Evolutionary conservation across 1,284 basidiomycete species (phyloP).

Genomic region (Laetiporus sulphureus): DNA sequence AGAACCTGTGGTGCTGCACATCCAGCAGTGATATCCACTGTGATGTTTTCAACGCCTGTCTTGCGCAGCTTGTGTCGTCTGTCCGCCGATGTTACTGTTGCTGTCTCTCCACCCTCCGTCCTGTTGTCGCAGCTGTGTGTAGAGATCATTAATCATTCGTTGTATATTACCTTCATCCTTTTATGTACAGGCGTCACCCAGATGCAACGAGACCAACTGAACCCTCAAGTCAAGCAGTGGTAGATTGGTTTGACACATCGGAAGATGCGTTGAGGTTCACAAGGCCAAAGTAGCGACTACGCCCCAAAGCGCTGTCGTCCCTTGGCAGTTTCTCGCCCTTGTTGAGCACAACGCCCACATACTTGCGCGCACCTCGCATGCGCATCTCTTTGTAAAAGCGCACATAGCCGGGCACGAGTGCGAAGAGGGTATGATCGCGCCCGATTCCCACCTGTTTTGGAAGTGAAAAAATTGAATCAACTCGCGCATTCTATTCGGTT

Average conservation of each 20-base stretch:
- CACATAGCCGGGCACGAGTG: slow-evolving; percentile 82
- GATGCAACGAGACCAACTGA: too few relatives aligned
- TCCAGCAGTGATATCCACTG: too few relatives aligned
- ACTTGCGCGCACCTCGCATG: slow-evolving; percentile 67
- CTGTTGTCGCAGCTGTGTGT: too few relatives aligned
- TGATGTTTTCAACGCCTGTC: too few relatives aligned
- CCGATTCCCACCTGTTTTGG: slow-evolving; percentile 81
- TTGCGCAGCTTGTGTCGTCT: too few relatives aligned
- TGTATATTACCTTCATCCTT: too few relatives aligned
- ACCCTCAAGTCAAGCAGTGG: slow-evolving; percentile 7
- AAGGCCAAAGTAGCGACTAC: slow-evolving; percentile 72
- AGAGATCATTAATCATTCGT: too few relatives aligned
- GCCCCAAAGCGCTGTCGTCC: slow-evolving; percentile 63
- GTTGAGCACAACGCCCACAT: slow-evolving; percentile 75
- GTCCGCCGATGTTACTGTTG: too few relatives aligned
- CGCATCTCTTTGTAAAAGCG: slow-evolving; percentile 82
- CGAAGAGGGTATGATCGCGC: slow-evolving; percentile 89
- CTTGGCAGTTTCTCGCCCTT: slow-evolving; percentile 81
- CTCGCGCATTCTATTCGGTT: not conserved
- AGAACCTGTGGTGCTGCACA: too few relatives aligned
- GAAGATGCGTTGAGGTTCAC: slow-evolving; percentile 43
- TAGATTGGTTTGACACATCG: slow-evolving; percentile 9
- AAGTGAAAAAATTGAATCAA: slow-evolving; percentile 6
- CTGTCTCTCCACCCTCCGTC: too few relatives aligned
- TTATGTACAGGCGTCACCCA: too few relatives aligned